A percentile compares a stretch with the other conserved stretches of the same genome.
Evolutionary conservation across 2,329 filamentous ascomycete genomes (phyloP).

Genomic region (Penicillium thymicola): DNA sequence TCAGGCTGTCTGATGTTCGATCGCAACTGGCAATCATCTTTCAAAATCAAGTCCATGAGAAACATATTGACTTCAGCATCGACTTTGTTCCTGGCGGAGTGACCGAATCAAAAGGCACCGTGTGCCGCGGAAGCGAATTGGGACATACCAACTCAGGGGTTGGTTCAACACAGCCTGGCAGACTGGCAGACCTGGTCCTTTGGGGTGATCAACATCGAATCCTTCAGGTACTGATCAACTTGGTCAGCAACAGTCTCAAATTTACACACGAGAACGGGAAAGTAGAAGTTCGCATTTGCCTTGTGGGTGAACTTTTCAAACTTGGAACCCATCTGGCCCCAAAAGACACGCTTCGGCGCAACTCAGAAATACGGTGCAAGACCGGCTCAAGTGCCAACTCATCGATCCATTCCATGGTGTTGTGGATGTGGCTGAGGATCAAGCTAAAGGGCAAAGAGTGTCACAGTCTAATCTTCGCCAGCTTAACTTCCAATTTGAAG

Average conservation of each 20-base stretch:
- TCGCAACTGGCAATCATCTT: constrained; percentile 83
- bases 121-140: constrained; percentile 15
- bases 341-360: constrained; percentile 48
- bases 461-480: constrained; percentile 60
- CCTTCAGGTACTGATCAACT: constrained; percentile 73
- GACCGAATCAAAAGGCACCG: constrained; percentile 36
- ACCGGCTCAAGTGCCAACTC: constrained; percentile 11
- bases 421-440: neutral
- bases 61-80: constrained; percentile 69
- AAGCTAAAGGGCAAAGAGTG: constrained; percentile 31
- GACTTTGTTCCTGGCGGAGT: constrained; percentile 57
- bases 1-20: constrained; percentile 76
- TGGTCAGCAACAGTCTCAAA: constrained; percentile 88
- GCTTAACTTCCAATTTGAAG: constrained; percentile 81
- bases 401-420: neutral
- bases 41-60: constrained; percentile 81
- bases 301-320: constrained; percentile 42
- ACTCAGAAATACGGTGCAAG: constrained; percentile 35
- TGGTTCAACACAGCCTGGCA: constrained; percentile 63
- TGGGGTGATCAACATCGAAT: constrained; percentile 94
- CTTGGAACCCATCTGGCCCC: neutral
- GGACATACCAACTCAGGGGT: constrained; percentile 49
- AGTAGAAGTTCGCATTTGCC: constrained; percentile 73
- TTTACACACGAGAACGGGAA: constrained; percentile 77
- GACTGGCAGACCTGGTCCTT: constrained; percentile 78